Evolutionary conservation across 2,329 filamentous ascomycete genomes (phyloP).

Genomic region (Arthrobotrys entomopaga): DNA sequence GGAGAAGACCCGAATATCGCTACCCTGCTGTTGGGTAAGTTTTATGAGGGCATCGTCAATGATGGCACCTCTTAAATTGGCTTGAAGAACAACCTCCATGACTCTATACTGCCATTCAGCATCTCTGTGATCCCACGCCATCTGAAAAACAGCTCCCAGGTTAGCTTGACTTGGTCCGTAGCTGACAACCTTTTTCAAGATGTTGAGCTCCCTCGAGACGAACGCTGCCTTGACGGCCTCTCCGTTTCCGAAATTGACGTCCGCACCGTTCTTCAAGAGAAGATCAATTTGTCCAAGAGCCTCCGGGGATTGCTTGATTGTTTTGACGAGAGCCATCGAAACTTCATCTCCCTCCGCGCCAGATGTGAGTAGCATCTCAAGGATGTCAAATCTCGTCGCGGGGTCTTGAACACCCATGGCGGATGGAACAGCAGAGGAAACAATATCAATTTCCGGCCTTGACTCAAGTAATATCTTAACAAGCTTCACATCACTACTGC

Average conservation of each 20-base stretch:
- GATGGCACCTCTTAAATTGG: constrained; percentile 25
- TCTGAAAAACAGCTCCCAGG: constrained; percentile 34
- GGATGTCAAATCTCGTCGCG: constrained; percentile 31
- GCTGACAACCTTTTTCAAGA: constrained; percentile 33
- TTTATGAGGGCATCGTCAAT: constrained; percentile 45
- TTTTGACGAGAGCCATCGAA: constrained; percentile 39
- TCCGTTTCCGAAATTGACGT: constrained; percentile 46
- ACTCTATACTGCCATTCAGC: constrained; percentile 41
- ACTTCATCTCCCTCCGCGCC: constrained; percentile 50
- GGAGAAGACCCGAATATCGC: constrained; percentile 21
- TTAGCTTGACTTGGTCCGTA: constrained; percentile 20
- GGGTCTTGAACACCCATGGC: constrained; percentile 40
- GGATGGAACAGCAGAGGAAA: constrained; percentile 35
- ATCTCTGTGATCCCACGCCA: constrained; percentile 38
- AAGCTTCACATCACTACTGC: constrained; percentile 20
- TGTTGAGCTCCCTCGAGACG: constrained; percentile 32
- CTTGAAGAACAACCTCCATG: constrained; percentile 39
- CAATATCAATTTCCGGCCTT: constrained; percentile 15
- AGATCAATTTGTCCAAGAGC: constrained; percentile 47
- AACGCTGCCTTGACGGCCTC: constrained; percentile 40
- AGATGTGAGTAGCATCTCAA: constrained; percentile 36
- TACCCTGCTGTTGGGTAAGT: constrained; percentile 31
- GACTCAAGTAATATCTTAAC: constrained; percentile 36
- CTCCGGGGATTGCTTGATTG: constrained; percentile 41
- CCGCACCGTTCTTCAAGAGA: constrained; percentile 32